Base-by-base conservation (phyloP, 225 moss, liverwort and hornwort species). In the Ulota crispa region DNA sequence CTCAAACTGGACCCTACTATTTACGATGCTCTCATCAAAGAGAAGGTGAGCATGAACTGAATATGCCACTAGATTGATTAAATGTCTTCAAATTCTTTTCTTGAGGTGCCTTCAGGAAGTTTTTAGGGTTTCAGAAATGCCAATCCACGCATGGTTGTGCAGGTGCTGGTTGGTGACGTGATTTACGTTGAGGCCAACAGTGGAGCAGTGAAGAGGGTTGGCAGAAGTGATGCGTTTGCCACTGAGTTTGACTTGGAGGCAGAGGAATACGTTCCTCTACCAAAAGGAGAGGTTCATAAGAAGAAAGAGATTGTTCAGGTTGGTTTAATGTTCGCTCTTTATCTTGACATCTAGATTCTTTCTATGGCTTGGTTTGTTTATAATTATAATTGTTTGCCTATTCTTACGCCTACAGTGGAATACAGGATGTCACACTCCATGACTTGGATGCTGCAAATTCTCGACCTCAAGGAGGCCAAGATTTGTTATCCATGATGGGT, bases 281-380 rank as follows among this genome's bases (percentile, higher is more conserved):
- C 96, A 23, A 94, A 96, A 89, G 94, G 94, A 34, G 94, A 96
- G 86, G 96, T 96, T 34, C 94, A 96, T 70, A 96, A 96, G 72
- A 96, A 96, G 86, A 96, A 96, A 84, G 94, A 94, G 88, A 94
- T 93, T 52, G 94, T 96, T 69, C 93, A 93, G 92, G 94, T 95
- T 73, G 80, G 59, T 56, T 18, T 36, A n/a, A 30, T 18, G 15
- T 27, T 63, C 34, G 19, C 52, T 73, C 47, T 63, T 9, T 18
- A 57, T 20, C 37, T 70, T 68, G 45, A 64, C 39, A 62, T 39
- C 0, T 50, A 39, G 4, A 21, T 61, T n/a, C 55, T 43, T 75
- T 42, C 34, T 68, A 42, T 7, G 56, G 9, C 32, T 70, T 55
- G 41, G 13, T 80, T 31, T 64, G 19, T 53, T 19, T 32, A 23